Evolutionary conservation across 306 rosid species (phyloP), one percentile per base, ranked within the genome.

Genomic region (Pachyrhizus erosus): DNA sequence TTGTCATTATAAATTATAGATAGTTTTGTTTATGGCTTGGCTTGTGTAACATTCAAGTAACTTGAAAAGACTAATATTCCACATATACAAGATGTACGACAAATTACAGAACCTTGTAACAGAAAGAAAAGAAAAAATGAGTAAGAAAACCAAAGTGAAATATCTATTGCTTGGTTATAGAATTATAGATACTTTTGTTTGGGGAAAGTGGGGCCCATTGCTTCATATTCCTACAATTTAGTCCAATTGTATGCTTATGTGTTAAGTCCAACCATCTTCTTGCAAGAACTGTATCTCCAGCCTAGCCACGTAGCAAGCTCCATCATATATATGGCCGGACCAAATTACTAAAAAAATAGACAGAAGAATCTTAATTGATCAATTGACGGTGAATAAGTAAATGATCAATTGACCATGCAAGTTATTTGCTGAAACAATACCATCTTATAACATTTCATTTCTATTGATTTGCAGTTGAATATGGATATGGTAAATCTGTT

Each of bases 311-410:
- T 55, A 24, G 20, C 34, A 14, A 80, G 72, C 74, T 75, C 45
- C 54, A 60, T 60, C 61, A 14, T 57, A 58, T 85, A 67, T 48
- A 62, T 48, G 17, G 42, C 31, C 10, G 64, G 45, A 46, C 24
- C 46, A 48, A 34, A 45, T 75, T 45, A 34, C 33, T 11, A 42
- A 26, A 68, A 46, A 3, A 55, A 34, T 69, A 27, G 27, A 48
- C n/a, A 58, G 71, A 43, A 46, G 18, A 76, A 76, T 84, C 33
- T 48, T 33, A 37, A 69, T 78, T 79, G 77, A 43, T 43, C 65
- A 40, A 78, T 72, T 71, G 57, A 40, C 54, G 6, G 40, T 80
- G 61, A 57, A 57, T 57, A 57, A 57, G 15, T 18, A 52, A 20
- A 55, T 72, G 73, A 52, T 58, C 70, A 49, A 72, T 72, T 37